phyloP scores from a whole-genome alignment of 2,329 filamentous ascomycete genomes.

The Pestalotiopsis sp. region DNA sequence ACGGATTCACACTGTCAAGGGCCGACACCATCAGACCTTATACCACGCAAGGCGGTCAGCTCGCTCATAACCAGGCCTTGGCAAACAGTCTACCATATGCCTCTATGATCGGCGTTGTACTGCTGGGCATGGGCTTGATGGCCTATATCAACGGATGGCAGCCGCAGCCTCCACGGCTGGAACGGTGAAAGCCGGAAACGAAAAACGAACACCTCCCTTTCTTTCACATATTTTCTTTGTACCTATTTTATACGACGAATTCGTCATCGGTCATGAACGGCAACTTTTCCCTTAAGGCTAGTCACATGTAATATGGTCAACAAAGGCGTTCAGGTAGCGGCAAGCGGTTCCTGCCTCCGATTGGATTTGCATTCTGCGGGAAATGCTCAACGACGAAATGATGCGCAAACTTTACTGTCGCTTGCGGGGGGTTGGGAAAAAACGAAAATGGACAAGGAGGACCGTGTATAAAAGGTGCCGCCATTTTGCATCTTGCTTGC shows the following conservation, averaged over 20 bases:
- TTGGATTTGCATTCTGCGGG: conserved; percentile 4
- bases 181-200: conserved; percentile 26
- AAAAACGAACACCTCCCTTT: conserved; percentile 5
- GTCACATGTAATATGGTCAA: conserved; percentile 7
- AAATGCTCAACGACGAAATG: conserved; percentile 5
- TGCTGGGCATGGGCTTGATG: conserved; percentile 83
- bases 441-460: conserved; percentile 2
- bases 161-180: conserved; percentile 39
- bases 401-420: not conserved
- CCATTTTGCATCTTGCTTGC: not conserved
- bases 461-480: not conserved
- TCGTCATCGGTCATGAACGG: not conserved
- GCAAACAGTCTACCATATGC: conserved; percentile 72
- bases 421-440: not conserved
- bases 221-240: conserved; percentile 15
- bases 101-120: conserved; percentile 79
- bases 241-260: conserved; percentile 9
- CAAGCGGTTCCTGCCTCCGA: not conserved
- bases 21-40: conserved; percentile 52
- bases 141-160: conserved; percentile 87
- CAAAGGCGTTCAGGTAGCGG: conserved; percentile 6
- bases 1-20: conserved; percentile 47
- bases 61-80: conserved; percentile 46
- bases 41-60: conserved; percentile 39
- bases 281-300: not conserved